Conservation (phyloP, 2,329 filamentous ascomycete genomes). For the Penicillium sp. region DNA sequence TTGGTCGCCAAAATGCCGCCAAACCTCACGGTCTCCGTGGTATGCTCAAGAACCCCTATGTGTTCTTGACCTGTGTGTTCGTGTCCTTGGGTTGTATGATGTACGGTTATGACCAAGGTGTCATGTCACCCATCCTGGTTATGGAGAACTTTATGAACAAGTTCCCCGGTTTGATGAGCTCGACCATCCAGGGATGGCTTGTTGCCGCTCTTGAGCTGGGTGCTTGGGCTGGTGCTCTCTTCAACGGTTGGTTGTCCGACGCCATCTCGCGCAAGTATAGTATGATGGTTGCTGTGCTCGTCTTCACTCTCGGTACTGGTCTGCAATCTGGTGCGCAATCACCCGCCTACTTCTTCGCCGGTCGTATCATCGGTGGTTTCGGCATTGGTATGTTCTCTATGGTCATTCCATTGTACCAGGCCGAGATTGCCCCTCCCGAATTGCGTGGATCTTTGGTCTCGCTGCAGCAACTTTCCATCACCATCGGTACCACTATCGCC, state of each 20-base stretch:
- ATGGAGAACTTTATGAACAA: constrained; percentile 36
- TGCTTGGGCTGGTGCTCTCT: constrained; percentile 30
- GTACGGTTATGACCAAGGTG: constrained; percentile 35
- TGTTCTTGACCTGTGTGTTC: constrained; percentile 35
- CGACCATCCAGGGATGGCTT: constrained; percentile 18
- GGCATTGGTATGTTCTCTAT: constrained; percentile 30
- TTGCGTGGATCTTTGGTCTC: constrained; percentile 14
- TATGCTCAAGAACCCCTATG: constrained; percentile 40
- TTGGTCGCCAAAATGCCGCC: constrained; percentile 35
- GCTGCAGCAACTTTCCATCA: constrained; percentile 13
- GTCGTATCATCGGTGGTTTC: constrained; percentile 26
- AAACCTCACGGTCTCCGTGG: constrained; percentile 37
- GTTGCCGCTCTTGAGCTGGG: constrained; percentile 31
- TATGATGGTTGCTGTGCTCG: constrained; percentile 31
- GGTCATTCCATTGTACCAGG: constrained; percentile 29
- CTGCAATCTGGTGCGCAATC: constrained; percentile 23
- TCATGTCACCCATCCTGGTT: constrained; percentile 32
- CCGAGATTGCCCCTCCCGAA: constrained; percentile 20
- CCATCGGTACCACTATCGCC: constrained; percentile 14
- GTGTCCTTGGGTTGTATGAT: constrained; percentile 32
- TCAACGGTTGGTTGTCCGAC: constrained; percentile 28
- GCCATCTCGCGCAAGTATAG: constrained; percentile 29
- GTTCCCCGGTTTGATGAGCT: constrained; percentile 29
- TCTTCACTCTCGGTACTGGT: constrained; percentile 29
- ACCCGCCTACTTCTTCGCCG: constrained; percentile 26